Evolutionary conservation across 2,329 filamentous ascomycete genomes (phyloP), one percentile per base, ranked within the genome.

Genomic region (Aspergillus unguis): DNA sequence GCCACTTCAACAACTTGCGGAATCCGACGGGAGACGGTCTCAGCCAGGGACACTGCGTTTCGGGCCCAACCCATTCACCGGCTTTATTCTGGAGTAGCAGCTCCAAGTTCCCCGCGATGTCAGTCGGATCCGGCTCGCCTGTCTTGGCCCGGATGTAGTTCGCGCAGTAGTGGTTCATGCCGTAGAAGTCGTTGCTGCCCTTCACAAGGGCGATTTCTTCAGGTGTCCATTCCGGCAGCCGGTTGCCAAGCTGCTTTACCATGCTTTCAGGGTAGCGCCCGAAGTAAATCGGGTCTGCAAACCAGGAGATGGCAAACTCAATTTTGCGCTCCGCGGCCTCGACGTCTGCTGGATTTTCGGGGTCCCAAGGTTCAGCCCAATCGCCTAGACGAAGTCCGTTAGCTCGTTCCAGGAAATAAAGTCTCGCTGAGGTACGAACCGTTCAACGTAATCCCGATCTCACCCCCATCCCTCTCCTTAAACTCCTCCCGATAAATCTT

Each of bases 141-240:
- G 81, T 79, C 65, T 84, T 83, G 74, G 92, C 85, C 70, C 85
- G 85, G 75, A 95, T 85, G 75, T 88, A 95, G 78, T 94, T 89
- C 66, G 89, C 87, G 46, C 88, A 92, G 78, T 95, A 95, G 78
- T 91, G 87, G 78, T 95, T 95, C 88, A 92, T 92, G 70, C 89
- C 90, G 72, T 95, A 95, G 74, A 95, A 95, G 77, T 95, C 90
- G 71, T 94, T 94, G 67, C 86, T 90, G n/a, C 88, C 89, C 65
- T 86, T 80, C 42, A 95, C 84, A n/a, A 94, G 77, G 2, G 82
- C 82, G 26, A 77, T 71, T 67, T 95, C 89, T 60, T 89, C 87
- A 0, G 80, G 71, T 0, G 87, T 90, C 70, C 88, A 94, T 41
- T 78, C 76, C 4, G 90, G 90, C 44, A 95, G 80, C 10, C 89